phyloP scores from a whole-genome alignment of 257 asterid genomes.

The Capsicum chinense region DNA sequence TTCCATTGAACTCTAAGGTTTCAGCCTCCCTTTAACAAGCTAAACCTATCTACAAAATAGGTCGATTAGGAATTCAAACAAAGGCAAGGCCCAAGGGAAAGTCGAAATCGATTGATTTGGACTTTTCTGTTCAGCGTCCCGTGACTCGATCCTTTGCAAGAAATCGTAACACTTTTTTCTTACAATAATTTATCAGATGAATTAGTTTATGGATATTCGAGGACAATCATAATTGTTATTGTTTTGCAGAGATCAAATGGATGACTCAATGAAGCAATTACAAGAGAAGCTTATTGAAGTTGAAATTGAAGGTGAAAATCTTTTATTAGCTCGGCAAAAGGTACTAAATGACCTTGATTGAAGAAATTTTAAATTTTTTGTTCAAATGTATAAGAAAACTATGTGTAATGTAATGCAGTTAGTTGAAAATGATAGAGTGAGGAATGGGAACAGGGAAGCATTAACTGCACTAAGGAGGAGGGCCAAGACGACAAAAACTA shows the following conservation, averaged over 20 bases:
- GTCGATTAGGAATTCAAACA: no score
- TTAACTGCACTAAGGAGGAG: slow-evolving; percentile 77
- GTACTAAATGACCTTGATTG: slow-evolving; percentile 40
- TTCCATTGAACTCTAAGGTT: no score
- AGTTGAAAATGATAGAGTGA: slow-evolving; percentile 79
- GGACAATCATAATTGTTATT: neutral
- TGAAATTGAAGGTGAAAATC: slow-evolving; percentile 81
- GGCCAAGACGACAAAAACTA: slow-evolving; percentile 74
- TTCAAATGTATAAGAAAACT: neutral
- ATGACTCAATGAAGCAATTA: slow-evolving; percentile 55
- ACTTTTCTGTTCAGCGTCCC: no score
- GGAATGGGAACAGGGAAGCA: slow-evolving; percentile 90
- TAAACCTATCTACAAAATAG: no score
- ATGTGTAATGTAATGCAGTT: slow-evolving; percentile 51
- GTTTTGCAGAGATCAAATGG: slow-evolving; percentile 43
- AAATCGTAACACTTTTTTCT: neutral
- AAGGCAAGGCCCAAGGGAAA: no score
- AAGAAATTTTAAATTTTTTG: neutral
- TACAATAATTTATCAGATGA: neutral
- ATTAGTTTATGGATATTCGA: neutral
- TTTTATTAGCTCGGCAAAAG: slow-evolving; percentile 80
- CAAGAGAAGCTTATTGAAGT: slow-evolving; percentile 60
- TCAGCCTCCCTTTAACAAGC: no score
- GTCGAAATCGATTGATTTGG: no score
- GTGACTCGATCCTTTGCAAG: no score